Percentiles rank a stretch among this genome's conserved stretches.
phyloP scores from a whole-genome alignment of 306 rosid genomes.

The Sicyos baderoa region DNA sequence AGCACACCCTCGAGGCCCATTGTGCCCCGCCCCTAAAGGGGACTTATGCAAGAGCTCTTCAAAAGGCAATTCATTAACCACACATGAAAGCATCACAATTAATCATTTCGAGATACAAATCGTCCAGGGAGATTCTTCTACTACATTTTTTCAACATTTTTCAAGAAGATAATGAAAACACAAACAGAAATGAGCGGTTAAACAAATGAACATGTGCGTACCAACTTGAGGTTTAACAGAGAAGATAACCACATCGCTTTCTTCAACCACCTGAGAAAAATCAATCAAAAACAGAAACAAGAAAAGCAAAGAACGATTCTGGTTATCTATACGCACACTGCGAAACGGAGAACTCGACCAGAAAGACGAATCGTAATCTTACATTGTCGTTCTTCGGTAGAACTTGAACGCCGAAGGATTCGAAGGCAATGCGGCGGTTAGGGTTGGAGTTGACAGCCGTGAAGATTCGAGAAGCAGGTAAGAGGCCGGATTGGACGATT shows the following conservation, averaged over 20 bases:
- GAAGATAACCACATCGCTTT: conserved; percentile 71
- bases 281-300: not conserved
- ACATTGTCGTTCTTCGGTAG: conserved; percentile 49
- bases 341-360: not conserved
- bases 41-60: not conserved
- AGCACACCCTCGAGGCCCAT: too few species aligned
- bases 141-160: not conserved
- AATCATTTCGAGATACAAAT: not conserved
- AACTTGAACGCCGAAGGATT: conserved; percentile 41
- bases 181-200: not conserved
- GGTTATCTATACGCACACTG: not conserved
- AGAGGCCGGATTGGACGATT: conserved; percentile 53
- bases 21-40: too few species aligned
- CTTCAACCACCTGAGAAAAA: conserved; percentile 54
- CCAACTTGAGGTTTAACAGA: conserved; percentile 91
- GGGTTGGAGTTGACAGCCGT: conserved; percentile 47
- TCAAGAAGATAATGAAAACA: not conserved
- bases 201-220: conserved; percentile 22
- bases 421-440: conserved; percentile 40
- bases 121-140: not conserved
- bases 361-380: not conserved
- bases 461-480: conserved; percentile 64
- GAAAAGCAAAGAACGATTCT: not conserved
- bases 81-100: not conserved
- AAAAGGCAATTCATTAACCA: not conserved